Base-by-base conservation (phyloP, 805 yeast genomes). In the Isabelozyma gotoi region DNA sequence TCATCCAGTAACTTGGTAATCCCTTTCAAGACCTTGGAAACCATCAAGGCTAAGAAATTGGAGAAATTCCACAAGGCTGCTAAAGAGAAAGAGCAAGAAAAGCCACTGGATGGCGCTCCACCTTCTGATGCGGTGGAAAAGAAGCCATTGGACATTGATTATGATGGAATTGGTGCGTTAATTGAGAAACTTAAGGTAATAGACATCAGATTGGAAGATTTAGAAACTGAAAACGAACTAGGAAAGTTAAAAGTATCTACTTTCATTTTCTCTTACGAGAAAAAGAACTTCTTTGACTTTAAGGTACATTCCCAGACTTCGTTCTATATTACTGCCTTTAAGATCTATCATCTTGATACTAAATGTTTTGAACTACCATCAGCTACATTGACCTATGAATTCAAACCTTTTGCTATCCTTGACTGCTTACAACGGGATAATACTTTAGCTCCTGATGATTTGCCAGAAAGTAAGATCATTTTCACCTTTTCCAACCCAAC, bases 291-390 rank as follows among this genome's bases (percentile, higher is more conserved):
- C 27, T 21, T 21, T 2, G 42, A 34, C 37, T 10, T 38, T 34
- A 24, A 45, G 34, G 27, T 21, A 7, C 31, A 33, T 32, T 7
- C 31, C 51, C 41, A 55, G 48, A 17, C 43, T 55, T 21, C 51
- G 41, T 21, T 63, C 14, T 62, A 63, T 44, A 35, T 66, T 19
- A 62, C 73, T 1, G 53, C 67, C 2, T 55, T 56, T 10, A 61
- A 52, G 38, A 12, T 70, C 4, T 55, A 41, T 36, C 70, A 71
- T 36, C 46, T 55, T 8, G 65, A 52, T 12, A 55, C 60, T 37
- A 55, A 53, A 33, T 60, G 68, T 43, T 43, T 71, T 31, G 73
- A 65, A 21, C 38, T 71, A 6, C 75, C 74, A 0, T 61, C 74
- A 3, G 60, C 62, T 11, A 56, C 73, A 0, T 50, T 63, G 2